phyloP scores from a whole-genome alignment of 192 early-diverging fungal genomes.

The Entrophospora sp. region DNA sequence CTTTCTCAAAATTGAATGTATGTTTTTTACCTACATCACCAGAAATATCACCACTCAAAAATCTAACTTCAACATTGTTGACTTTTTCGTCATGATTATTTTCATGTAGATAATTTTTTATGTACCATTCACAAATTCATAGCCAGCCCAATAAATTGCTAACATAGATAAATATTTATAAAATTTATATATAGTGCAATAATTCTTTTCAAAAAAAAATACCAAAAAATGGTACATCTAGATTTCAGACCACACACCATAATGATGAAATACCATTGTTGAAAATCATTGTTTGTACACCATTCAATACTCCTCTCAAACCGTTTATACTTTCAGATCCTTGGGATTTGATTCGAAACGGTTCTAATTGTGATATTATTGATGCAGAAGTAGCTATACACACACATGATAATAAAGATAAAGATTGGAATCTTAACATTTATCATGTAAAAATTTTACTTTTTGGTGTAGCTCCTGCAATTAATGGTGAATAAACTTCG shows the following conservation, averaged over 20 bases:
- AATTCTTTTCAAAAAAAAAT: not conserved
- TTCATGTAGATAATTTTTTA: constrained; percentile 6
- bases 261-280: constrained; percentile 51
- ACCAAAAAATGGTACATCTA: constrained; percentile 92
- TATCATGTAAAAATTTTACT: constrained; percentile 32
- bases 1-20: not conserved
- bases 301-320: constrained; percentile 48
- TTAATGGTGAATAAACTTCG: constrained; percentile 26
- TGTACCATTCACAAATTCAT: constrained; percentile 64
- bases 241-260: constrained; percentile 83
- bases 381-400: constrained; percentile 58
- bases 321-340: constrained; percentile 50
- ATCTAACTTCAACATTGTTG: constrained; percentile 57
- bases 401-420: not conserved
- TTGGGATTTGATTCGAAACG: constrained; percentile 89
- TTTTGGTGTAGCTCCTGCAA: constrained; percentile 71
- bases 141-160: constrained; percentile 89
- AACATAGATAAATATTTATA: constrained; percentile 68
- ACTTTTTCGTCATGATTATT: not conserved
- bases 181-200: not conserved
- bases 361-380: constrained; percentile 80
- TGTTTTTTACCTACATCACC: constrained; percentile 53
- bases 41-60: constrained; percentile 75
- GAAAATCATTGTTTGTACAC: constrained; percentile 53
- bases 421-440: not conserved